Evolutionary conservation across 257 asterid genomes (phyloP), one percentile per base, ranked within the genome.

Genomic region (Agastache rugosa): DNA sequence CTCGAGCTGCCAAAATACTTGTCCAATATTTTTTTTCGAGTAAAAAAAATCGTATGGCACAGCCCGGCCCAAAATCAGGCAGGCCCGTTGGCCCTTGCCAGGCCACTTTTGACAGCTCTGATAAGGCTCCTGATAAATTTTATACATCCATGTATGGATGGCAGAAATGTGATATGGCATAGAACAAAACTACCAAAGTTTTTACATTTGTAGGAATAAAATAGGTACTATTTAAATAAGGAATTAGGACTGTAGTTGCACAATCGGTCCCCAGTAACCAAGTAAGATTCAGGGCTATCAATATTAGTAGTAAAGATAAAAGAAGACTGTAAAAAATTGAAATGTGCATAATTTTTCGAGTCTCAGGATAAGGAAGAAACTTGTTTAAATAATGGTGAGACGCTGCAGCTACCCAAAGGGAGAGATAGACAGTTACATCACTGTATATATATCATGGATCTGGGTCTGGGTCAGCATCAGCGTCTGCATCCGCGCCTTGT

Each of bases 381-480:
- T 11, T 27, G 72, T 62, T 48, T 2, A 9, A 73, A 73, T 63
- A 73, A 62, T 31, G 41, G 71, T 4, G 41, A 29, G n/a, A 11
- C 42, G 58, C 47, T n/a, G 45, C 54, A 11, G 77, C 17, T 35
- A 60, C 29, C 51, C 19, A 17, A 47, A 71, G 15, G 68, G 20
- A 11, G 25, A 44, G 54, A 58, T 44, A 72, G 29, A 10, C 23
- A 72, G 29, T 65, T 4, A 3, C 23, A 51, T 20, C 31, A 10
- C 2, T 54, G 61, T 20, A 5, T 54, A 59, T 27, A 64, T 61
- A 54, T 79, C 79, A 80, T 16, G 84, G 74, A 53, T 85, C 90
- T 19, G 53, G 50, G 34, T 85, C 90, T n/a, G 51, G 50, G 27
- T 78, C 88, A 59, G 42, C 5, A 6, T 29, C 20, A 1, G 39